Evolutionary conservation across 345 rosid genomes (phyloP), one percentile per base, ranked within the genome.

Genomic region (Ailanthus altissimus): DNA sequence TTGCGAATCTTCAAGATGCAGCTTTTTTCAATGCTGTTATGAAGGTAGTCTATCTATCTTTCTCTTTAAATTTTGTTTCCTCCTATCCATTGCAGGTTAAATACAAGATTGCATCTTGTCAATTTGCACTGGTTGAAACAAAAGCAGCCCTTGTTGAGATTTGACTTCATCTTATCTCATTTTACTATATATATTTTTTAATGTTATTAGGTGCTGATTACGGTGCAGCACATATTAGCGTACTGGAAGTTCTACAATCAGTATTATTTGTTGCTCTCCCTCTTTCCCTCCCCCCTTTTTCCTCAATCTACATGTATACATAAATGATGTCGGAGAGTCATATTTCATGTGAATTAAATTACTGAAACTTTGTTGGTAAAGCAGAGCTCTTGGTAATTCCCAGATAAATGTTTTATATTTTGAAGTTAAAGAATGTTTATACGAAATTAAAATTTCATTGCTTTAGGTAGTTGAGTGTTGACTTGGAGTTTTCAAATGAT

Each of bases 141-240:
- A 91, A 89, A 90, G 87, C 92, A 0, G 98, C 99, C 5, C 86
- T 93, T 75, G 87, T 85, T 66, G 99, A 96, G 98, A 98, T 93
- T 77, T 57, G 72, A 12, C 58, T 71, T 75, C 25, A 16, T 67
- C 58, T 36, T 51, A 79, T 78, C 62, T 69, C 79, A 51, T 42
- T 42, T 40, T n/a, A 13, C 80, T 53, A 1, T 23, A 51, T 32
- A 36, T 8, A n/a, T 51, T 23, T 21, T 59, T 4, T n/a, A 16
- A 15, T 25, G 21, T 21, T 67, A 36, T 23, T 42, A 7, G 69
- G 8, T 38, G 50, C 38, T 67, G 53, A 23, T 25, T 47, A 18
- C 26, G 13, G 40, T 65, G 47, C 12, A 9, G 5, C 14, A 63
- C 2, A 20, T 38, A 7, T 64, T 16, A 16, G 47, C 14, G 6